phyloP scores from a whole-genome alignment of 1,284 basidiomycete species.

The Ustilago sp. region DNA sequence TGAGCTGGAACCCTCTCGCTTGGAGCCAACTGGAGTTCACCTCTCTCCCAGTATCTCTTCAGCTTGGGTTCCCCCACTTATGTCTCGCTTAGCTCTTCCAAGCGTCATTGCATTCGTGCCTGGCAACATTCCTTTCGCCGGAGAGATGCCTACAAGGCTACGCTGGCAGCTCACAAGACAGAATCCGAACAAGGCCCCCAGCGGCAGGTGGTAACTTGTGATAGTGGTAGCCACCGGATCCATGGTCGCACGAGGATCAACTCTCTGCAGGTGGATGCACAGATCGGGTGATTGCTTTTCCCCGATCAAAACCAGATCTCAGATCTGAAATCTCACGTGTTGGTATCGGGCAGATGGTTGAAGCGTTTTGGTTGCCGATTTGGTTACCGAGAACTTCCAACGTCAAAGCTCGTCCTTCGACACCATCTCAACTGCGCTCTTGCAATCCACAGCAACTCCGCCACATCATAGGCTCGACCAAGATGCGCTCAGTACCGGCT shows the following conservation, averaged over 20 bases:
- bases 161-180: too few relatives aligned
- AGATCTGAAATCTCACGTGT: not conserved
- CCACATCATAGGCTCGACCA: not conserved
- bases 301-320: not conserved
- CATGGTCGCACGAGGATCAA: too few relatives aligned
- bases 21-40: not conserved
- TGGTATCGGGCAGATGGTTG: too few relatives aligned
- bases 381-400: constrained; percentile 19
- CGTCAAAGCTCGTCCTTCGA: not conserved
- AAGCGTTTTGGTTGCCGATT: constrained; percentile 11
- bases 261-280: too few relatives aligned
- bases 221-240: not conserved
- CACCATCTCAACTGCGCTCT: not conserved
- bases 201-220: not conserved
- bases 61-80: not conserved
- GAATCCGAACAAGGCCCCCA: too few relatives aligned
- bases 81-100: constrained; percentile 1
- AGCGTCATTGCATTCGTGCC: not conserved
- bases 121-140: not conserved
- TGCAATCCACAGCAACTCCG: not conserved
- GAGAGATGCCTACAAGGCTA: too few relatives aligned
- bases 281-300: too few relatives aligned
- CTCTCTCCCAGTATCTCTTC: not conserved
- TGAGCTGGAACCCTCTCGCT: not conserved
- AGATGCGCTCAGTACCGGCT: not conserved